Evolutionary conservation across 257 asterid species (phyloP).

Genomic region (Paraleonurus japonicus): DNA sequence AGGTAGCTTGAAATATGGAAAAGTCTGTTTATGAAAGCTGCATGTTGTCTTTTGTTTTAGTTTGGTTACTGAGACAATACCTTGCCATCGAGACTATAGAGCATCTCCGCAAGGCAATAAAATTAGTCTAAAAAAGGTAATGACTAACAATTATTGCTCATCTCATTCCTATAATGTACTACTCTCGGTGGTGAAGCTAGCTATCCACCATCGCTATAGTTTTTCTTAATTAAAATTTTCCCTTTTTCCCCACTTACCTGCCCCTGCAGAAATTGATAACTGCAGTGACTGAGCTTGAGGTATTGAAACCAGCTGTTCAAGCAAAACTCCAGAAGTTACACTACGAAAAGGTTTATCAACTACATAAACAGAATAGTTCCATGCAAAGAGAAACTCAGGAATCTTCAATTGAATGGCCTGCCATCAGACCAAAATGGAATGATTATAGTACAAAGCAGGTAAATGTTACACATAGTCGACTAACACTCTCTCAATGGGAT

Average conservation of each 20-base stretch:
- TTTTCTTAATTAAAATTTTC: background rate
- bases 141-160: background rate
- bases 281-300: conserved; percentile 84
- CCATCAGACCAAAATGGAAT: conserved; percentile 42
- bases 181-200: conserved; percentile 3
- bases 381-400: conserved; percentile 38
- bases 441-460: conserved; percentile 53
- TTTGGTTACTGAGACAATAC: conserved; percentile 94
- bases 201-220: background rate
- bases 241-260: conserved; percentile 13
- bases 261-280: conserved; percentile 52
- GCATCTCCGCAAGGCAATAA: conserved; percentile 56
- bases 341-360: conserved; percentile 39
- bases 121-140: conserved; percentile 60
- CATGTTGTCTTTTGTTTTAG: conserved; percentile 46
- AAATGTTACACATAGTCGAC: background rate
- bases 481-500: conserved; percentile 5
- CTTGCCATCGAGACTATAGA: conserved; percentile 81
- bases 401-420: conserved; percentile 46
- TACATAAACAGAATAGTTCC: conserved; percentile 36
- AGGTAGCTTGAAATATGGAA: conserved; percentile 29
- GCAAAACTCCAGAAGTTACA: conserved; percentile 60
- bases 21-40: conserved; percentile 31
- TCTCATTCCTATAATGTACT: conserved; percentile 23
- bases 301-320: conserved; percentile 77